Evolutionary conservation across 1,284 basidiomycete species (phyloP).

Genomic region (Xanthoconium separans): DNA sequence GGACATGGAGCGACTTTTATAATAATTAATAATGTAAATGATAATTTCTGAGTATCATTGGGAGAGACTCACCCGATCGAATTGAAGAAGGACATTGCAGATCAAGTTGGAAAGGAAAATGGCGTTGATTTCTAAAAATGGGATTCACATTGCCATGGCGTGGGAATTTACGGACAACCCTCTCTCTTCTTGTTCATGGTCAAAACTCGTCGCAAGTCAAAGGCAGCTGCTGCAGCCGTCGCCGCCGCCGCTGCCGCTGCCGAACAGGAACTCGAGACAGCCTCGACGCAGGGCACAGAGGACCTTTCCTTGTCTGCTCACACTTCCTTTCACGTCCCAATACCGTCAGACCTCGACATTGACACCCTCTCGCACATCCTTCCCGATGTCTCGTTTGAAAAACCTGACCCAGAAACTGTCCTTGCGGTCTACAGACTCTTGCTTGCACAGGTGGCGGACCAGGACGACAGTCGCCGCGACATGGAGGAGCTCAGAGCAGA

Average conservation of each 20-base stretch:
- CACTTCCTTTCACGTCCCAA: constrained; percentile 33
- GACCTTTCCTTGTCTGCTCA: constrained; percentile 19
- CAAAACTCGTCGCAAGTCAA: constrained; percentile 47
- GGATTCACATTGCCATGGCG: constrained; percentile 16
- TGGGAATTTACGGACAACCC: constrained; percentile 17
- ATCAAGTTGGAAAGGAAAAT: too few relatives aligned
- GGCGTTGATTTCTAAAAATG: constrained; percentile 4
- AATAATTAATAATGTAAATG: too few relatives aligned
- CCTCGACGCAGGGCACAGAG: constrained; percentile 35
- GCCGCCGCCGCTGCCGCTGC: constrained; percentile 30
- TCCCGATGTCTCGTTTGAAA: constrained; percentile 54
- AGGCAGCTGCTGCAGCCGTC: constrained; percentile 31
- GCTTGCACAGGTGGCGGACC: constrained; percentile 52
- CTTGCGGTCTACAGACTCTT: constrained; percentile 60
- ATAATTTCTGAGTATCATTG: background rate
- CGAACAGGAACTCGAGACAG: constrained; percentile 31
- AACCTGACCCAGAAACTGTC: constrained; percentile 57
- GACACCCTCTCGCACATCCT: constrained; percentile 52
- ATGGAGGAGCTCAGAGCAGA: constrained; percentile 66
- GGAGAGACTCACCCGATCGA: constrained; percentile 67
- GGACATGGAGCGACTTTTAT: constrained; percentile 69
- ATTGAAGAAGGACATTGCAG: constrained; percentile 84
- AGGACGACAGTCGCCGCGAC: constrained; percentile 55
- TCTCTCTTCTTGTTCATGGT: constrained; percentile 27
- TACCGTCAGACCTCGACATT: constrained; percentile 61